A percentile compares a stretch with the other conserved stretches of the same genome.
Conservation (phyloP, 1,284 basidiomycete species). For the Prillingera fragicola region DNA sequence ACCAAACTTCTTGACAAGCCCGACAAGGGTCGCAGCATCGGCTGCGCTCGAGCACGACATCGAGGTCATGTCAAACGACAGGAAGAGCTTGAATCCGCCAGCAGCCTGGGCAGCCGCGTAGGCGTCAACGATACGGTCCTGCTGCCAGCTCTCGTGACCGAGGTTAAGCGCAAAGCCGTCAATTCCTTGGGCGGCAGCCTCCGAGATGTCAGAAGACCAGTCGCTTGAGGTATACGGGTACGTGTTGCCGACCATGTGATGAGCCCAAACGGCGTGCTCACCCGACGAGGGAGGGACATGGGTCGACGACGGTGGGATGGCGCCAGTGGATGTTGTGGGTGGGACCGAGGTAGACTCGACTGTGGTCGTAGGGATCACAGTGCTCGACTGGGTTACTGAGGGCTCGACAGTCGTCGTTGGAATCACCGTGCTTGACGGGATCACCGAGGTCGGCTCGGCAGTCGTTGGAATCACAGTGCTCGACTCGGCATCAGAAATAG, state of each 20-base stretch:
- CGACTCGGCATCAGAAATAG: no score
- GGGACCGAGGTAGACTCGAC: neutral
- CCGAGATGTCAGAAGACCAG: conserved; percentile 44
- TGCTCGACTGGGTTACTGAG: neutral
- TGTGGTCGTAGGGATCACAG: conserved; percentile 3
- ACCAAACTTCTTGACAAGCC: conserved; percentile 57
- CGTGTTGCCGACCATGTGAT: conserved; percentile 47
- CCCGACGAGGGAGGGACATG: conserved; percentile 24
- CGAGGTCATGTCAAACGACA: conserved; percentile 48
- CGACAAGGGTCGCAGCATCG: conserved; percentile 56
- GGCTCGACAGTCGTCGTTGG: neutral
- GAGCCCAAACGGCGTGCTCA: conserved; percentile 42
- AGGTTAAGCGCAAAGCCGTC: conserved; percentile 65
- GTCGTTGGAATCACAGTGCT: neutral
- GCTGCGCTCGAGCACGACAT: conserved; percentile 54
- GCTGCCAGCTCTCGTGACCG: conserved; percentile 63
- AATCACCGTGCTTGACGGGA: neutral
- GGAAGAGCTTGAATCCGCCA: conserved; percentile 63
- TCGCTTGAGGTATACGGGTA: conserved; percentile 39
- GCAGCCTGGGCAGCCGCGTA: conserved; percentile 52
- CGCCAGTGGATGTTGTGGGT: conserved; percentile 5
- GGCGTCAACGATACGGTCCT: conserved; percentile 59
- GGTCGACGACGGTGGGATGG: conserved; percentile 13
- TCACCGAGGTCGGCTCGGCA: neutral
- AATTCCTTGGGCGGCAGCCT: conserved; percentile 45